phyloP scores from a whole-genome alignment of 257 asterid genomes.

The Primulina huaijiensis region DNA sequence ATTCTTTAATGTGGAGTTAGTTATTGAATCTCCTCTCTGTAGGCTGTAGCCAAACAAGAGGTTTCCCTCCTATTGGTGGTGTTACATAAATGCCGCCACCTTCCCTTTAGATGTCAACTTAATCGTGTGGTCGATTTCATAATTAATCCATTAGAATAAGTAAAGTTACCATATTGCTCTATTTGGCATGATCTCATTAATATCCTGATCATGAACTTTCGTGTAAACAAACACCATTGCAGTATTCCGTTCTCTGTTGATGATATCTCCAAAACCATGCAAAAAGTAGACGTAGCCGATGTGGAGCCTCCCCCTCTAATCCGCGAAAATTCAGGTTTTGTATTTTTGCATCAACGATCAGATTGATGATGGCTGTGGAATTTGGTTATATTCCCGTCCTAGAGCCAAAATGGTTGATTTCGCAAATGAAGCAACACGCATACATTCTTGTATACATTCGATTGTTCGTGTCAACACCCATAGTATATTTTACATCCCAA shows the following conservation, averaged over 20 bases:
- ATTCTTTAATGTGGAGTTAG: conserved; percentile 6
- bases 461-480: conserved; percentile 30
- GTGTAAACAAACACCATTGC: conserved; percentile 33
- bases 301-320: conserved; percentile 92
- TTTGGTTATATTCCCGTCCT: conserved; percentile 22
- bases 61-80: not conserved
- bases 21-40: not conserved
- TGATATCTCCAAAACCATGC: conserved; percentile 90
- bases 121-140: not conserved
- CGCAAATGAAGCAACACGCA: conserved; percentile 28
- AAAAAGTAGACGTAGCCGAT: conserved; percentile 66
- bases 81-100: not conserved
- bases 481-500: conserved; percentile 38
- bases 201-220: conserved; percentile 9
- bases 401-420: conserved; percentile 18
- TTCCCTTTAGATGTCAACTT: not conserved
- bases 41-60: not conserved
- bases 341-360: conserved; percentile 72
- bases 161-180: not conserved
- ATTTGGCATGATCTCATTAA: not conserved
- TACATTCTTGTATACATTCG: conserved; percentile 46
- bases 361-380: conserved; percentile 36
- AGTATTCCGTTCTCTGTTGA: conserved; percentile 97
- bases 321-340: conserved; percentile 88
- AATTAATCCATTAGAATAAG: not conserved